Percentiles rank a stretch among this genome's conserved stretches.
Evolutionary conservation across 2,329 filamentous ascomycete species (phyloP).

Genomic region (Xylaria arbuscula): DNA sequence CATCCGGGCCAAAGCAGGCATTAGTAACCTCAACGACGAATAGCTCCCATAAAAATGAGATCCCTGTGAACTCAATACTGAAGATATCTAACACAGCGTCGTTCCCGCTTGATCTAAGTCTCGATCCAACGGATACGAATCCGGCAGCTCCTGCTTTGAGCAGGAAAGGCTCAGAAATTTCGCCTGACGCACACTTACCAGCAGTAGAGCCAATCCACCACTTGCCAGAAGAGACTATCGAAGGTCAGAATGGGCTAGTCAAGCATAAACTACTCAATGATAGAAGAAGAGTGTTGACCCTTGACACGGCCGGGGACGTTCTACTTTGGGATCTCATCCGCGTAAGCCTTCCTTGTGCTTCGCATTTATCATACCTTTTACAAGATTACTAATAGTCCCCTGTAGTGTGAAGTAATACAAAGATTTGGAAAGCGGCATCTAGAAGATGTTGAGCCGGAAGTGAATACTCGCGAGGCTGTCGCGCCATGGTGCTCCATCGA

Average conservation of each 20-base stretch:
- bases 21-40: slow-evolving; percentile 51
- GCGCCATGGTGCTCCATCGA: slow-evolving; percentile 97
- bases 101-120: slow-evolving; percentile 69
- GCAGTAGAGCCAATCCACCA: slow-evolving; percentile 72
- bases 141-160: slow-evolving; percentile 53
- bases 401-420: slow-evolving; percentile 83
- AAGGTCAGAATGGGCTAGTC: slow-evolving; percentile 93
- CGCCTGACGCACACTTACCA: slow-evolving; percentile 60
- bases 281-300: slow-evolving; percentile 84
- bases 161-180: slow-evolving; percentile 69
- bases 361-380: background rate
- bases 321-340: slow-evolving; percentile 93
- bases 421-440: slow-evolving; percentile 95
- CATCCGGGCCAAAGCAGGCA: slow-evolving; percentile 53
- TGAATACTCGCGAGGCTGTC: slow-evolving; percentile 89
- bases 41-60: slow-evolving; percentile 66
- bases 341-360: slow-evolving; percentile 59
- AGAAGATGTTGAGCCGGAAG: slow-evolving; percentile 86
- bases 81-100: slow-evolving; percentile 85
- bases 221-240: slow-evolving; percentile 82
- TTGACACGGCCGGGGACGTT: slow-evolving; percentile 95
- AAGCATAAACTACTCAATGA: slow-evolving; percentile 95
- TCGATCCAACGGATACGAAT: slow-evolving; percentile 66
- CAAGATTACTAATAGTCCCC: slow-evolving; percentile 36
- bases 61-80: slow-evolving; percentile 81